Evolutionary conservation across 2,329 filamentous ascomycete species (phyloP).

Genomic region (Talaromyces sp.): DNA sequence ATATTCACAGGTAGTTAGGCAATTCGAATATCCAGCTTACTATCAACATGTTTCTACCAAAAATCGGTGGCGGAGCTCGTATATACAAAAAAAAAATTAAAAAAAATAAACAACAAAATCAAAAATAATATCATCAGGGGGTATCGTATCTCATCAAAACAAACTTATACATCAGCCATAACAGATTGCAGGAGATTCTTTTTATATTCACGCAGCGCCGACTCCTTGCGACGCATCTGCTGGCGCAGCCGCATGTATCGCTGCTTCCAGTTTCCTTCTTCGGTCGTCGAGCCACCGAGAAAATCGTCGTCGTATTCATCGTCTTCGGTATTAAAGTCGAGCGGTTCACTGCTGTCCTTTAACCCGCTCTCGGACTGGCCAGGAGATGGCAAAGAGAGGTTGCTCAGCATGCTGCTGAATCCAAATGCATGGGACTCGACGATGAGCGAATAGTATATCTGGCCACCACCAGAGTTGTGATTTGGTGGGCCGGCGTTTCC

Average conservation of each 20-base stretch:
- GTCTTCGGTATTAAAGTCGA: neutral
- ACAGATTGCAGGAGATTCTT: slow-evolving; percentile 40
- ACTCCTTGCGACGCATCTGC: slow-evolving; percentile 36
- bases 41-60: neutral
- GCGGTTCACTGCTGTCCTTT: neutral
- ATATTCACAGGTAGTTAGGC: neutral
- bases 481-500: neutral
- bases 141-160: slow-evolving; percentile 10
- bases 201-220: slow-evolving; percentile 35
- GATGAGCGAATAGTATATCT: slow-evolving; percentile 6
- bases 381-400: neutral
- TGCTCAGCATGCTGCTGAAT: slow-evolving; percentile 8
- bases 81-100: neutral
- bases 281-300: neutral
- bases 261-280: slow-evolving; percentile 32
- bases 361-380: neutral
- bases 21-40: neutral
- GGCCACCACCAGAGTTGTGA: neutral
- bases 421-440: slow-evolving; percentile 4
- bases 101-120: neutral
- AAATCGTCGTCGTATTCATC: slow-evolving; percentile 12
- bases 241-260: slow-evolving; percentile 33
- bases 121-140: neutral
- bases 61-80: neutral
- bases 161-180: slow-evolving; percentile 34